Base-by-base conservation (phyloP, 306 rosid species). In the Inga leiocalycina region DNA sequence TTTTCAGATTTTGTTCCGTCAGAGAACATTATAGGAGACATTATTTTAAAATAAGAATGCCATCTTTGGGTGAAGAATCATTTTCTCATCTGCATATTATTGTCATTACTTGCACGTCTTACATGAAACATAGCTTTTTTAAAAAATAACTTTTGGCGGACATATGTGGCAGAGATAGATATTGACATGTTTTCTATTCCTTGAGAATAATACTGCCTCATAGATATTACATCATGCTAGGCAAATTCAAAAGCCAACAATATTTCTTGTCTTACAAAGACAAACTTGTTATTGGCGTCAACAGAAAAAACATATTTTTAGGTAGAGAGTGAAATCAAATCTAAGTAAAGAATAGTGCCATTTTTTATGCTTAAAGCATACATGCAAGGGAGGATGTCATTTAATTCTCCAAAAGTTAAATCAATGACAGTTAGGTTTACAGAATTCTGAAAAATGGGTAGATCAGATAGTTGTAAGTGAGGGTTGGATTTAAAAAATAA, bases 71-170 rank as follows among this genome's bases (percentile, higher is more conserved):
- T 48, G 86, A 76, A 80, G 78, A 65, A 83, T 87, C 79, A 57
- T 87, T 81, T 74, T 87, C 89, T 57, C 76, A 2, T 14, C 43
- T 59, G 41, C 46, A 17, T 64, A 71, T 74, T 78, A 27, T 81
- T 87, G 90, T 76, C 90, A 59, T 81, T 81, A 78, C 64, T 75
- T 84, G 87, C 72, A 17, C 35, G 84, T 79, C 84, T 81, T 71
- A 35, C 82, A 20, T 16, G 84, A 75, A 71, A 72, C 88, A 81
- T 32, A 74, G 34, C 75, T 79, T 87, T 76, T 84, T 77, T 32
- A 0, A 34, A 19, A 75, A 78, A 59, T 49, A 68, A 78, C 73
- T 68, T 43, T 54, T 52, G 17, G 37, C 46, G 72, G 24, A 44
- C 71, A 71, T 9, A 7, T 62, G 15, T 71, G 67, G 49, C 65